These are phyloP conservation scores for Candida coquimbonensis DNA, from an alignment of 805 yeast genomes.

Conservation along the genomic window DNA sequence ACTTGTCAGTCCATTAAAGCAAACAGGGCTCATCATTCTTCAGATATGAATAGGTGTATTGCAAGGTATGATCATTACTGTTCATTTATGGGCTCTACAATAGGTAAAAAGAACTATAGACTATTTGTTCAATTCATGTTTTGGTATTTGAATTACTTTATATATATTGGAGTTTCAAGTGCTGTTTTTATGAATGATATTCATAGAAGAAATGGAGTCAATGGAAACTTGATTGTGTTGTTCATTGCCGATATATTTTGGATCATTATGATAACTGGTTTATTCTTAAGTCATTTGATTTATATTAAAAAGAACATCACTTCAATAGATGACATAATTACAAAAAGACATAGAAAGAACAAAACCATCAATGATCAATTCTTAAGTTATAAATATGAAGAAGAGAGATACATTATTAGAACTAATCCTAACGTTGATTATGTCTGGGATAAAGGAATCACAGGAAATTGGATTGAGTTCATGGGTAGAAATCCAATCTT, in stretches of 20 bases:
- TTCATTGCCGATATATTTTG: conserved; percentile 39
- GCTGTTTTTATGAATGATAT: conserved; percentile 27
- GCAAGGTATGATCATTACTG: conserved; percentile 83
- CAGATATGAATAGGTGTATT: conserved; percentile 48
- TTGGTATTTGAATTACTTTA: conserved; percentile 30
- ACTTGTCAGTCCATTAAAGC: conserved; percentile 59
- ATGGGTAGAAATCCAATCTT: conserved; percentile 23
- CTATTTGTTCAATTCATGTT: conserved; percentile 48
- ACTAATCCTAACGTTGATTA: conserved; percentile 13
- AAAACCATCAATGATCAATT: conserved; percentile 15
- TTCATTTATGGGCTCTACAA: conserved; percentile 62
- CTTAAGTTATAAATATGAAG: conserved; percentile 26
- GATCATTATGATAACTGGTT: conserved; percentile 36
- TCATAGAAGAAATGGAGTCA: conserved; percentile 20
- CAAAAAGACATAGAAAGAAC: conserved; percentile 25
- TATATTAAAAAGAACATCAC: conserved; percentile 45
- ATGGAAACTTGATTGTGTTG: conserved; percentile 44
- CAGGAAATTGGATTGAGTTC: conserved; percentile 22
- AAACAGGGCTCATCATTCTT: conserved; percentile 66
- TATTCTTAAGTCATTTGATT: conserved; percentile 36
- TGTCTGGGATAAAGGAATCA: conserved; percentile 17
- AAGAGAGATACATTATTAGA: conserved; percentile 35
- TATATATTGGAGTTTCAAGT: conserved; percentile 33
- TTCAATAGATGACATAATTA: conserved; percentile 50
- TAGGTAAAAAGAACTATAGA: conserved; percentile 62